Conservation (phyloP, 345 rosid species). For the Citrus reticulata region DNA sequence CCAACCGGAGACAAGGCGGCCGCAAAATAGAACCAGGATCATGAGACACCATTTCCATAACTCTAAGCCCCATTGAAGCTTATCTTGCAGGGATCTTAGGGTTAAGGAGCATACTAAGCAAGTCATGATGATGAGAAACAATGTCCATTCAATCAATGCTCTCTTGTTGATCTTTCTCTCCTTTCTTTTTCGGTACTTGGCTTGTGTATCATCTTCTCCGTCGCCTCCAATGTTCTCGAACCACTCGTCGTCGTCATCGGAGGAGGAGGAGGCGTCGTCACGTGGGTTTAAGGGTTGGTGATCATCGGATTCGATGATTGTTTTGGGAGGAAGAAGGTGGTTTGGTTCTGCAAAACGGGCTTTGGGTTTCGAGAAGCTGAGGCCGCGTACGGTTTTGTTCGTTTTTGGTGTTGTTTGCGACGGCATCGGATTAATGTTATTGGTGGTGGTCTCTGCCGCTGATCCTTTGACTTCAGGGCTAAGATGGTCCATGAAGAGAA, state of each 20-base stretch:
- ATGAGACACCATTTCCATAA: constrained; percentile 16
- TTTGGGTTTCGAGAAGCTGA: constrained; percentile 45
- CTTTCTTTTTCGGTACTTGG: background rate
- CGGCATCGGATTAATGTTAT: background rate
- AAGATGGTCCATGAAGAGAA: constrained; percentile 22
- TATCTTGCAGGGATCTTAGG: background rate
- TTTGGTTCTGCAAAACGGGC: constrained; percentile 40
- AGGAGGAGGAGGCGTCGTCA: constrained; percentile 2
- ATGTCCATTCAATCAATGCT: constrained; percentile 5
- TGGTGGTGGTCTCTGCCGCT: background rate
- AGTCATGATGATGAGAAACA: constrained; percentile 12
- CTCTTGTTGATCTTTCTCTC: constrained; percentile 6
- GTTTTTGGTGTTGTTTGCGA: background rate
- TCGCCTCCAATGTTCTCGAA: constrained; percentile 10
- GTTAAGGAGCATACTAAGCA: constrained; percentile 10
- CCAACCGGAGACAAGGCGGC: constrained; percentile 28
- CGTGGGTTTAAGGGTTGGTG: background rate
- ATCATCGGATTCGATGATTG: constrained; percentile 8
- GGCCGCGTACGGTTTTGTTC: constrained; percentile 31
- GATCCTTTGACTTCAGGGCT: constrained; percentile 6
- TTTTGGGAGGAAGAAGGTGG: constrained; percentile 10
- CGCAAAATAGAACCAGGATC: constrained; percentile 25
- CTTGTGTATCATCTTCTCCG: background rate
- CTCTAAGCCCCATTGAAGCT: constrained; percentile 12
- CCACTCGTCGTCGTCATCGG: constrained; percentile 25